phyloP scores from a whole-genome alignment of 768 basidiomycete genomes.

The Boletus subcaerulescens region DNA sequence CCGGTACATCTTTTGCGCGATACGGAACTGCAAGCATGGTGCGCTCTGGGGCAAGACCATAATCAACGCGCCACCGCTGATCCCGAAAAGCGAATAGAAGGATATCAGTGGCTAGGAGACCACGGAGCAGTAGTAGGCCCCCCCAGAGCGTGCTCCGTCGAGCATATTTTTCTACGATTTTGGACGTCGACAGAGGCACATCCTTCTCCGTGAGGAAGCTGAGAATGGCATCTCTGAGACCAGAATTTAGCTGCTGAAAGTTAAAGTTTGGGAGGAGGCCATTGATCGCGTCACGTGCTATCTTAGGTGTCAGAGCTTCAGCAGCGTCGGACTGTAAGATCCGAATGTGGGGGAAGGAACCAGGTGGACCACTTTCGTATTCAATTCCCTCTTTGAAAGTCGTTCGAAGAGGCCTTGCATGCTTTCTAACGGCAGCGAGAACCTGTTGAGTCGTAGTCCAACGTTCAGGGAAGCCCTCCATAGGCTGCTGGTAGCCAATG shows the following conservation, averaged over 20 bases:
- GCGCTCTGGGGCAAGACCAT: constrained; percentile 42
- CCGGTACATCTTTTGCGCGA: constrained; percentile 49
- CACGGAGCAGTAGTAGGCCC: constrained; percentile 42
- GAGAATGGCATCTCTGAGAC: background rate
- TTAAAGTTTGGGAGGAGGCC: constrained; percentile 10
- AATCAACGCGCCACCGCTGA: constrained; percentile 51
- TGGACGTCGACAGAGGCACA: background rate
- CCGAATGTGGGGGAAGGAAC: constrained; percentile 19
- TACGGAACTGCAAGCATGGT: constrained; percentile 52
- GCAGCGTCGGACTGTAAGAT: constrained; percentile 1
- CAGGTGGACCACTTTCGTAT: background rate
- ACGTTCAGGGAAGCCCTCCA: constrained; percentile 33
- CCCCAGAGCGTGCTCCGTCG: constrained; percentile 30
- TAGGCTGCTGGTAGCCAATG: constrained; percentile 18
- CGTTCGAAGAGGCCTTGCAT: background rate
- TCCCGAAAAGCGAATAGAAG: constrained; percentile 37
- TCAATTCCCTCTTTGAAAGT: background rate
- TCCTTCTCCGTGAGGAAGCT: background rate
- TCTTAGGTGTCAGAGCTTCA: background rate
- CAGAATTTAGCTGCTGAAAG: constrained; percentile 3
- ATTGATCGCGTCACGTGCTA: constrained; percentile 1
- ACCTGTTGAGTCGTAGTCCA: constrained; percentile 31
- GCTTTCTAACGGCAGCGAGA: constrained; percentile 12
- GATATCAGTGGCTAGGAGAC: constrained; percentile 42
- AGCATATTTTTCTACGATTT: constrained; percentile 1